phyloP scores from a whole-genome alignment of 352 stramenopile genomes.

The Achlya hypogyna region DNA sequence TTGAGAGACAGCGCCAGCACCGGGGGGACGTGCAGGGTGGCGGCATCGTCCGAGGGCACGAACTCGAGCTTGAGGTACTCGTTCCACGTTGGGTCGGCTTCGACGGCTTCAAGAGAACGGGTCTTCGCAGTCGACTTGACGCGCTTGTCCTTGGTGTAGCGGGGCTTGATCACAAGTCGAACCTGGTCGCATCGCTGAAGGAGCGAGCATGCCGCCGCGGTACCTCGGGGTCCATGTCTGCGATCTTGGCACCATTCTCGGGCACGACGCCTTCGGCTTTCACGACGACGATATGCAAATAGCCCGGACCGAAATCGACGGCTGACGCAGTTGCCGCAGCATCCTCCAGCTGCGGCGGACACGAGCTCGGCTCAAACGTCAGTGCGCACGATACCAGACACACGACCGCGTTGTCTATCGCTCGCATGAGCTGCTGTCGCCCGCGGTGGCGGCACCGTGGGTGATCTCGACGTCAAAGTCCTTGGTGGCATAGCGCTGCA shows the following conservation, averaged over 20 bases:
- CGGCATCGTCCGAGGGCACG: slow-evolving; percentile 19
- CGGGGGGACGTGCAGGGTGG: slow-evolving; percentile 23
- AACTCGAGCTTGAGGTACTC: slow-evolving; percentile 47
- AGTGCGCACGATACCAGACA: neutral
- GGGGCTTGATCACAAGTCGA: slow-evolving; percentile 35
- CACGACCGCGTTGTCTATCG: neutral
- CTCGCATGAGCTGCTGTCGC: neutral
- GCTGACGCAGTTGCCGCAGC: neutral
- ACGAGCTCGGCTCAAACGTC: neutral
- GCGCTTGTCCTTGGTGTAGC: slow-evolving; percentile 45
- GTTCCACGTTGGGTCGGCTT: slow-evolving; percentile 32
- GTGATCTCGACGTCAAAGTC: slow-evolving; percentile 1
- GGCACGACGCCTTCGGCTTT: slow-evolving; percentile 32
- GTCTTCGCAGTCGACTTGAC: slow-evolving; percentile 43
- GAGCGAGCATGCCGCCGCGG: neutral
- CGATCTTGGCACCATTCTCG: slow-evolving; percentile 22
- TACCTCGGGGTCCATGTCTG: slow-evolving; percentile 40
- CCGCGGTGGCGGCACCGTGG: neutral
- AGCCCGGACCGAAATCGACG: slow-evolving; percentile 22
- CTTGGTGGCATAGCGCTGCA: neutral
- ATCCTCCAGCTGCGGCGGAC: neutral
- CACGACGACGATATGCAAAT: slow-evolving; percentile 36
- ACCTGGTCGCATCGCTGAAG: slow-evolving; percentile 7
- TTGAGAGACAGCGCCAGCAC: slow-evolving; percentile 36
- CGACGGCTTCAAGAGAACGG: slow-evolving; percentile 35